phyloP scores from a whole-genome alignment of 225 moss, liverwort and hornwort genomes.

The Polytrichum commune region DNA sequence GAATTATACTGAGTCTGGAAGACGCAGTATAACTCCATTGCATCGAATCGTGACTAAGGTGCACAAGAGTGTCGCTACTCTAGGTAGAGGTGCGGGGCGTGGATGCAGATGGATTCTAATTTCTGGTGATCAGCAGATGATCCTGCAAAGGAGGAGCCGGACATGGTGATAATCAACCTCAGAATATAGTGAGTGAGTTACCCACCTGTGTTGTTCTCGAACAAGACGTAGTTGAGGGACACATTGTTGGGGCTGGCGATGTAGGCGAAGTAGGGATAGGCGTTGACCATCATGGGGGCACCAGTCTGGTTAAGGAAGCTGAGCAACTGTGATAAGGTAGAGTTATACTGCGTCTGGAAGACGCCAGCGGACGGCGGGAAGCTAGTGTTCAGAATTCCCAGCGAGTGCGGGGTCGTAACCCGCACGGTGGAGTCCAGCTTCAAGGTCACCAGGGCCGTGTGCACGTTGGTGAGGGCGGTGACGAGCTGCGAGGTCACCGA shows the following conservation, averaged over 20 bases:
- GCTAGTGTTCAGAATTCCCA: conserved; percentile 15
- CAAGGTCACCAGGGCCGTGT: conserved; percentile 43
- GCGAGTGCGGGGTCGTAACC: conserved; percentile 37
- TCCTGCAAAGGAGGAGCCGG: background rate
- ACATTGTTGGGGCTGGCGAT: background rate
- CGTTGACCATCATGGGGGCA: conserved; percentile 5
- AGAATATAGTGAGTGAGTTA: background rate
- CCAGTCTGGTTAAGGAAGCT: background rate
- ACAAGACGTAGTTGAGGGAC: conserved; percentile 8
- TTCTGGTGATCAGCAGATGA: background rate
- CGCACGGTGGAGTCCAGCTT: conserved; percentile 26
- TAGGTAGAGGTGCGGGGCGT: background rate
- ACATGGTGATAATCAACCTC: background rate
- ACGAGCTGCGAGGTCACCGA: conserved; percentile 13
- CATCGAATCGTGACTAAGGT: background rate
- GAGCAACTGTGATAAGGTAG: conserved; percentile 2
- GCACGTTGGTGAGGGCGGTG: conserved; percentile 39
- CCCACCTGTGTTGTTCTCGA: conserved; percentile 5
- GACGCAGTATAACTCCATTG: background rate
- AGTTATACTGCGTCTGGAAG: conserved; percentile 19
- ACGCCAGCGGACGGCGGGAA: conserved; percentile 33
- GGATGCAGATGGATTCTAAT: background rate
- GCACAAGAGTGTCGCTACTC: background rate
- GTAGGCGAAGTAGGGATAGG: conserved; percentile 11
- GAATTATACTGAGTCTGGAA: conserved; percentile 19